phyloP scores from a whole-genome alignment of 768 basidiomycete species.

The Trametopsis cervina region DNA sequence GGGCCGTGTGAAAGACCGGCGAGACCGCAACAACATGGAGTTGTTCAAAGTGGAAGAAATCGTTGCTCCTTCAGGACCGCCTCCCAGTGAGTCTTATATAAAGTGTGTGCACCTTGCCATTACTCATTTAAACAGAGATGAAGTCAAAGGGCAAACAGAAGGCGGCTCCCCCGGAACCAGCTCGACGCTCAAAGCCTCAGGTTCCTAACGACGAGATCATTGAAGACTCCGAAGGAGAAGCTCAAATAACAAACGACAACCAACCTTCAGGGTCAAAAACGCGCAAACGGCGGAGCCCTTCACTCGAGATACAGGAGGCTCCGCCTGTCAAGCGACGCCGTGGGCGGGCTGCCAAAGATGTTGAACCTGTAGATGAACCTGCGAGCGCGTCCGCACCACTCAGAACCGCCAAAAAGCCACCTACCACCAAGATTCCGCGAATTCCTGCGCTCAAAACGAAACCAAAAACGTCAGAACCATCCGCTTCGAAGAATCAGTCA shows the following conservation, averaged over 20 bases:
- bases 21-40: conserved; percentile 42
- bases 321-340: conserved; percentile 2
- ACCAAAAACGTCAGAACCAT: background rate
- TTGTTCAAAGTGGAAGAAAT: conserved; percentile 50
- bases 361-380: background rate
- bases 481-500: too few species aligned
- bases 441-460: background rate
- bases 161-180: background rate
- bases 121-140: background rate
- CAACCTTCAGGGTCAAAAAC: background rate
- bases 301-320: background rate
- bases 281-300: background rate
- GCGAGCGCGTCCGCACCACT: background rate
- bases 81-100: conserved; percentile 23
- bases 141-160: background rate
- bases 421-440: background rate
- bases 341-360: background rate
- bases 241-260: background rate
- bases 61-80: conserved; percentile 50
- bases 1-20: conserved; percentile 28
- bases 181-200: background rate
- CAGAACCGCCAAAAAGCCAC: background rate
- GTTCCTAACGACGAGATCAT: background rate
- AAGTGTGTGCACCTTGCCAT: background rate
- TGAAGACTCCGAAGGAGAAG: conserved; percentile 9